Evolutionary conservation across 805 yeast genomes (phyloP), one percentile per base, ranked within the genome.

Genomic region (Wickerhamomyces xylosicus): DNA sequence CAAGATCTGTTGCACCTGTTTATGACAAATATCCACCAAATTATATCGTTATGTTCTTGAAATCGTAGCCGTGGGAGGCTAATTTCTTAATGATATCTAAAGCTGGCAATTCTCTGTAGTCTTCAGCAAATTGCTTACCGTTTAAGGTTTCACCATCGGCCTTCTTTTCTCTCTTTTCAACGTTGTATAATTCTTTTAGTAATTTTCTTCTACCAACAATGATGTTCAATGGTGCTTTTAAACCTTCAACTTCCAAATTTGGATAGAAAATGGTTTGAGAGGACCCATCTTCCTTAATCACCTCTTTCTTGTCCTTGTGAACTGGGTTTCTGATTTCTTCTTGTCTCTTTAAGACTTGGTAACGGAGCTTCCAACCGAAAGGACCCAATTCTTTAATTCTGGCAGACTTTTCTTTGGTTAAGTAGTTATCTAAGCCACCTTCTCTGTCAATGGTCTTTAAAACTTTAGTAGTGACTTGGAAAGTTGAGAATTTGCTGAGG

Each of bases 341-440:
- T 51, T 61, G 54, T 42, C 59, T 58, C 50, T 61, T 62, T 53
- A 90, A 58, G 14, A 92, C 77, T 41, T 77, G 73, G 58, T 81
- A 89, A 54, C 90, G 80, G 48, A 92, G 67, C 50, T 74, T 74
- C 97, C 97, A 92, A 27, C 97, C 98, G 41, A 74, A 68, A 39
- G 89, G 81, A 0, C 98, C 98, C 54, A 92, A 65, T 57, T 92
- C 95, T 65, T 92, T 92, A 47, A 85, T 69, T 64, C 98, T 72
- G 3, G 95, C 94, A 5, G 94, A 68, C 48, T 83, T 85, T 43
- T 87, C 95, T 61, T 92, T 92, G 33, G 77, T 71, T 44, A 92
- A 61, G 57, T 92, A 92, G 47, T 79, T 79, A 56, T 92, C 99
- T 41, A 92, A 67, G 5, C 99, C 98, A 45, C 98, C 98, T 59